Conservation (phyloP, 1,284 basidiomycete genomes). For the Rhodotorula sp. region DNA sequence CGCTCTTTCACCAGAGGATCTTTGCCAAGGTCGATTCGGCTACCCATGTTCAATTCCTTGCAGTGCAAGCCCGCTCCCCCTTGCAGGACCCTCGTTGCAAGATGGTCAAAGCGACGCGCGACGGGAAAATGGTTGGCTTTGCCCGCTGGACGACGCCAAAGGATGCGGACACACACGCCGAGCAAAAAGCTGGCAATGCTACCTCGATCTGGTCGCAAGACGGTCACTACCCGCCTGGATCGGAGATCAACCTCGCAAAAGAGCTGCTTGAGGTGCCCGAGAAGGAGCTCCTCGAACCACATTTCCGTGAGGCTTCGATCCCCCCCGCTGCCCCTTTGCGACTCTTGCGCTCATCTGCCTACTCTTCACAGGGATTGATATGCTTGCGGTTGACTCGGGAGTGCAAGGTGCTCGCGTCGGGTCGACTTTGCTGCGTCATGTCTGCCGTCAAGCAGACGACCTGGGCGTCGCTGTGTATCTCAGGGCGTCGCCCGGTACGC, state of each 20-base stretch:
- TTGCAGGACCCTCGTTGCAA: not conserved
- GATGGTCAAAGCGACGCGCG: slow-evolving; percentile 10
- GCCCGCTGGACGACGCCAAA: slow-evolving; percentile 1
- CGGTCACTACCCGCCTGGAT: not conserved
- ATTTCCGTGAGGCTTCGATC: slow-evolving; percentile 1
- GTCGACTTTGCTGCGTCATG: slow-evolving; percentile 9
- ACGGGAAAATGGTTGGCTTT: not conserved
- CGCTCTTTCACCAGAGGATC: not conserved
- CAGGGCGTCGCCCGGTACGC: slow-evolving; percentile 5
- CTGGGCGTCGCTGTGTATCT: slow-evolving; percentile 4
- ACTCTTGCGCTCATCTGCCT: not conserved
- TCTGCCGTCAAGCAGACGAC: slow-evolving; percentile 12
- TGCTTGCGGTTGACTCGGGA: slow-evolving; percentile 14
- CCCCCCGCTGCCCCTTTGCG: not conserved
- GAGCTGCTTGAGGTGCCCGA: not conserved
- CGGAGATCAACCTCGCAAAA: slow-evolving; percentile 9
- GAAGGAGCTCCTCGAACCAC: not conserved
- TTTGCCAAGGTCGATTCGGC: not conserved
- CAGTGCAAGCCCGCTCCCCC: not conserved
- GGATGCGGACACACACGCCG: not conserved
- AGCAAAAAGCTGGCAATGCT: not conserved
- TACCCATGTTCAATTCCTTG: not conserved
- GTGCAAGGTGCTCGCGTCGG: slow-evolving; percentile 16
- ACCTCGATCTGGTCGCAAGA: not conserved
- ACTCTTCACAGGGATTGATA: not conserved